These are phyloP conservation scores for Oidium heveae DNA, from an alignment of 2,329 filamentous ascomycete species.

Conservation along the genomic window DNA sequence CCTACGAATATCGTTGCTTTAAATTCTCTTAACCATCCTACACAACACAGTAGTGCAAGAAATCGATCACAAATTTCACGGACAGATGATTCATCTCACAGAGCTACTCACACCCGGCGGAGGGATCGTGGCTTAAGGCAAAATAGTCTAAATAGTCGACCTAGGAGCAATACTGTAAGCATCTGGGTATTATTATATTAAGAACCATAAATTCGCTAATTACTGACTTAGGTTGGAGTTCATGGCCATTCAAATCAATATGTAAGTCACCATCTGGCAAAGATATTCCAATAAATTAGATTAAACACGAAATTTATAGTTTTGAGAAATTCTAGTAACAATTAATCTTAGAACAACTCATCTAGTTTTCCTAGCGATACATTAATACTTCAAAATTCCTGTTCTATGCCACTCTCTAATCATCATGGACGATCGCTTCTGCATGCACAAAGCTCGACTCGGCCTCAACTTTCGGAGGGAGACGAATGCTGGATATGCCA, in stretches of 20 bases:
- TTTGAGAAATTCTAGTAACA: background rate
- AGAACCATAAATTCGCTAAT: background rate
- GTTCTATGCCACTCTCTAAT: constrained; percentile 3
- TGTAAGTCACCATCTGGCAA: background rate
- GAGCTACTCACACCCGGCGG: constrained; percentile 2
- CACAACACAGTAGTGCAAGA: constrained; percentile 3
- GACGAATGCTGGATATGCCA: constrained; percentile 63
- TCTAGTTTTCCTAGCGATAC: background rate
- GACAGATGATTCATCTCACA: background rate
- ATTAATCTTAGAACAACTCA: background rate
- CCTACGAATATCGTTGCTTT: background rate
- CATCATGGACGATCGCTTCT: constrained; percentile 1
- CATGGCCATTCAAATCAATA: background rate
- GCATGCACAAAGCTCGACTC: constrained; percentile 4
- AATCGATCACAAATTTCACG: background rate
- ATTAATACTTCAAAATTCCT: background rate
- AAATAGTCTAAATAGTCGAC: constrained; percentile 5
- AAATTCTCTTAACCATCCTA: constrained; percentile 3
- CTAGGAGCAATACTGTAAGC: constrained; percentile 11
- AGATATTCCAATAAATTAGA: too few species aligned
- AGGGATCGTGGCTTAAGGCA: constrained; percentile 3
- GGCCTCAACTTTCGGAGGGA: constrained; percentile 34
- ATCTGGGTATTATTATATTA: background rate
- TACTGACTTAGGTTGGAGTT: background rate
- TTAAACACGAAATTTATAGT: too few species aligned